Evolutionary conservation across 495 filamentous ascomycete species (phyloP), one percentile per base, ranked within the genome.

Genomic region (Talaromyces thailandensis): DNA sequence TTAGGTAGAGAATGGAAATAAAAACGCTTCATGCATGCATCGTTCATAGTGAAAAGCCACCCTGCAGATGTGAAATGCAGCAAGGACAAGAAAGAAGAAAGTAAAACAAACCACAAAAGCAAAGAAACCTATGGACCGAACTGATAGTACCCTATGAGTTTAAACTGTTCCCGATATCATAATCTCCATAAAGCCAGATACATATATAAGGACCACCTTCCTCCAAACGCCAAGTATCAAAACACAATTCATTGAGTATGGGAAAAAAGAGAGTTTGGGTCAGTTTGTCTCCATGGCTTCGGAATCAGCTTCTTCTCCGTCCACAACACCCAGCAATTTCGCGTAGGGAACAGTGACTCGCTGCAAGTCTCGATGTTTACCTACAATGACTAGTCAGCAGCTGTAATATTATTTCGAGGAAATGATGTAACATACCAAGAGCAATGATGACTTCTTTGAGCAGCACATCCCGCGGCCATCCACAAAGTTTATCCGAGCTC

Each of bases 361-460:
- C 70, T 97, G 93, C 28, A 97, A 80, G 67, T 97, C 93, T 25
- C 93, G 88, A 70, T 91, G 90, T 84, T 97, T 97, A 60, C 93
- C 93, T 96, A 62, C n/a, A 51, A 60, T 35, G 5, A 3, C 11
- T 35, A 63, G 52, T 58, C 2, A 65, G 79, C 65, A 85, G 73
- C 50, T 68, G 56, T 24, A 24, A 26, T 32, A 28, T 26, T 21
- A n/a, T n/a, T 24, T 18, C 16, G 57, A 32, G 43, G 12, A 63
- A 11, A 52, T 43, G 25, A 45, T 9, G 26, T 40, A 60, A 80
- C 88, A 75, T 87, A 96, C 94, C 94, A 50, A 98, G 81, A 70
- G 95, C 90, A 68, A 96, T 76, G 59, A 98, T 87, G 51, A 96
- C 93, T 60, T 89, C 91, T 77, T 89, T 93, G 66, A 98, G 70